Evolutionary conservation across 495 filamentous ascomycete species (phyloP), one percentile per base, ranked within the genome.

Genomic region (Daldinia decipiens): DNA sequence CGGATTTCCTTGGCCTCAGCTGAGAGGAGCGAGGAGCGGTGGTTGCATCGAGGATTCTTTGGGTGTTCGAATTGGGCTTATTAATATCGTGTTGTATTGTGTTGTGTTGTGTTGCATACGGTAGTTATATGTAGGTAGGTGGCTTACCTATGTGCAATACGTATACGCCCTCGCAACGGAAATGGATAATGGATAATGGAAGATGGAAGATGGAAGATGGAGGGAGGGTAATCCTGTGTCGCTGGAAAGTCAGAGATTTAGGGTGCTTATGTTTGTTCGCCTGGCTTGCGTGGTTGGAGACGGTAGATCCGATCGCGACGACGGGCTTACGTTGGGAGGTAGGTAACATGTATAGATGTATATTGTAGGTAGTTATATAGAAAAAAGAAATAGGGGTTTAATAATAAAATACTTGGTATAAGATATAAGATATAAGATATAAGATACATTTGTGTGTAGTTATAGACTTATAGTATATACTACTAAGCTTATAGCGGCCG

Each of bases 21-120:
- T 45, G 40, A 45, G 40, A n/a, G 38, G 40, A 45, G 40, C 39
- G 39, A 40, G 40, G n/a, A 39, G 40, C n/a, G n/a, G 15, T 43
- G 39, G 31, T 45, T 21, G 40, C 17, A 4, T 45, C 17, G 40
- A 7, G 17, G 40, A 21, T 45, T 45, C 40, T 17, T 45, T 45
- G 40, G 40, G 17, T 7, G n/a, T 43, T 43, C 39, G 39, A 40
- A 2, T 31, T 2, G 31, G 31, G 2, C 31, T 32, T 32, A 11
- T 32, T 32, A 32, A 24, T 24, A 24, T 24, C 2, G 21, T 24
- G 3, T 32, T 32, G 31, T 34, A 34, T 34, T 34, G 2, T 34
- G 11, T 12, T 36, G 3, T 36, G 34, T 36, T 36, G 34, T 3
- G 1, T 36, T 36, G 34, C 29, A 2, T 32, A 8, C 29, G 29